Conservation (phyloP, 2,329 filamentous ascomycete genomes). For the Cladosporium sphaerospermum region DNA sequence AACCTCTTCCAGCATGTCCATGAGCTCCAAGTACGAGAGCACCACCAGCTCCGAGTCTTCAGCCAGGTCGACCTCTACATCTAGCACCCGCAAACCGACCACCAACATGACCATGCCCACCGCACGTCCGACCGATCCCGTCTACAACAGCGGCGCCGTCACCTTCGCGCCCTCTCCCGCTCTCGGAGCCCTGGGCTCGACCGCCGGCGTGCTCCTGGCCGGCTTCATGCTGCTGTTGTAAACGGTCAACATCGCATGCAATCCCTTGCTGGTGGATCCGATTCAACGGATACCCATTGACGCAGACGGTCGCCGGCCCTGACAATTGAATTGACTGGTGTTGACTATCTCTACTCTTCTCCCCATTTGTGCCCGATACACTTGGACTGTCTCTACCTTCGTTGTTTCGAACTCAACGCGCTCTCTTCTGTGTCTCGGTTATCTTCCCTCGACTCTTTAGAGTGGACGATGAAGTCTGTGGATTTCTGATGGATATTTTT, state of each 20-base stretch:
- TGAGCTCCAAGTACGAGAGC: neutral
- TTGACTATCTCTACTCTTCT: too few species aligned
- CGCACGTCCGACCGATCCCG: neutral
- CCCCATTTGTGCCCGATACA: too few species aligned
- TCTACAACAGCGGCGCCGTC: neutral
- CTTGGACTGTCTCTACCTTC: too few species aligned
- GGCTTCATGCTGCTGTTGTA: slow-evolving; percentile 6
- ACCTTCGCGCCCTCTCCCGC: neutral
- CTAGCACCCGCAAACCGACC: neutral
- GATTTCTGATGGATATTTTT: too few species aligned
- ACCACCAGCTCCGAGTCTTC: neutral
- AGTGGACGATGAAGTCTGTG: too few species aligned
- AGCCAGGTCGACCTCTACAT: neutral
- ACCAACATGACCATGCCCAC: neutral
- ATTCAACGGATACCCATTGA: too few species aligned
- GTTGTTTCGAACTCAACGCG: too few species aligned
- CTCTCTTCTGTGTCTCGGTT: too few species aligned
- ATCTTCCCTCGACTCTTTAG: too few species aligned
- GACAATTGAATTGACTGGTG: too few species aligned
- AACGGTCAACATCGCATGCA: neutral
- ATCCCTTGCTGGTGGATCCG: neutral
- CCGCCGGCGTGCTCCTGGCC: neutral
- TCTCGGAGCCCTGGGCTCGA: neutral
- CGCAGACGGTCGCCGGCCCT: too few species aligned
- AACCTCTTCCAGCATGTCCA: neutral